Conservation (phyloP, 768 basidiomycete genomes). For the Suillus americanus region DNA sequence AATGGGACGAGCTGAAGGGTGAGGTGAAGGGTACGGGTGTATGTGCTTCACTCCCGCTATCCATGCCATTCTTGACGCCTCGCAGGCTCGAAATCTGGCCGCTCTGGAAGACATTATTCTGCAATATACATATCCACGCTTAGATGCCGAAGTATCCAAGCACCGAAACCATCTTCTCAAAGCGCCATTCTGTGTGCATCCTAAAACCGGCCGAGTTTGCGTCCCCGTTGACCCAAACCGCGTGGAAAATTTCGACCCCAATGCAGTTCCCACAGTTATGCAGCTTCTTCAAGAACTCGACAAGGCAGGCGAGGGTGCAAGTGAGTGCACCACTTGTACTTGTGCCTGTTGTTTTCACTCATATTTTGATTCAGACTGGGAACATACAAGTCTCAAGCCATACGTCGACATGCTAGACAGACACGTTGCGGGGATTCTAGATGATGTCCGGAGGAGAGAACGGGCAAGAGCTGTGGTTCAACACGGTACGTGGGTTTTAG, state of each 20-base stretch:
- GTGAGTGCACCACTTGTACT: conserved; percentile 25
- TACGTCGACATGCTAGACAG: conserved; percentile 89
- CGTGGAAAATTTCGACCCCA: conserved; percentile 84
- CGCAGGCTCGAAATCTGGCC: conserved; percentile 31
- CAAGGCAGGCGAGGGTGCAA: conserved; percentile 46
- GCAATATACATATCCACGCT: conserved; percentile 92
- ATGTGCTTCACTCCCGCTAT: not conserved
- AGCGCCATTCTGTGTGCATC: conserved; percentile 96
- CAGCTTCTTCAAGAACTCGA: conserved; percentile 85
- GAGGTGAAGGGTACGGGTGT: conserved; percentile 15
- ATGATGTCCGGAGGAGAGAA: conserved; percentile 27
- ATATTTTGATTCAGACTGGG: conserved; percentile 58
- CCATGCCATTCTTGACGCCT: conserved; percentile 4
- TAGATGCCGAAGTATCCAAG: conserved; percentile 97
- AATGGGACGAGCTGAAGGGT: conserved; percentile 69
- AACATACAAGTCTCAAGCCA: conserved; percentile 81
- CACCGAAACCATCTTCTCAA: conserved; percentile 97
- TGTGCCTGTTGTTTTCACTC: conserved; percentile 4
- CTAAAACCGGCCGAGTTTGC: conserved; percentile 93
- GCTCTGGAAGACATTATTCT: conserved; percentile 87
- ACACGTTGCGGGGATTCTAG: conserved; percentile 45
- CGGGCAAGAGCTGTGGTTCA: conserved; percentile 13
- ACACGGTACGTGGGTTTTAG: conserved; percentile 13
- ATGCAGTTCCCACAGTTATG: conserved; percentile 79
- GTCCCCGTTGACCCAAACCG: conserved; percentile 81